Evolutionary conservation across 2,329 filamentous ascomycete species (phyloP), one percentile per base, ranked within the genome.

Genomic region (Pseudogymnoascus sp.): DNA sequence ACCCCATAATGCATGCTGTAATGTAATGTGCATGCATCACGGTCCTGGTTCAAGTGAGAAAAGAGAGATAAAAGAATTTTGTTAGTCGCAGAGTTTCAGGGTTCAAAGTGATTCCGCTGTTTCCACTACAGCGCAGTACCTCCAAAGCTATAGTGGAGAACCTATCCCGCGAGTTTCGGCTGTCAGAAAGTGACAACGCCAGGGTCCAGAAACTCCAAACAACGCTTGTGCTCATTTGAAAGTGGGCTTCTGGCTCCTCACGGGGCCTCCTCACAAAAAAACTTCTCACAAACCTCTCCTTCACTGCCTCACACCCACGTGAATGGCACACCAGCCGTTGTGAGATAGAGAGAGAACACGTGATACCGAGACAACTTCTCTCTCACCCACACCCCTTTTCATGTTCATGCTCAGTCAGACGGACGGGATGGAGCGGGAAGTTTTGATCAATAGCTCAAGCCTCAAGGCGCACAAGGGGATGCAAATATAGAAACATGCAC

Each of bases 401-500:
- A 49, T 21, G 7, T 31, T 23, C 21, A 3, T 23, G 21, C 21
- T 23, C 21, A 23, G 21, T 23, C 21, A 23, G 21, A 23, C 21
- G 14, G 4, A 53, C 14, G 23, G 46, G 25, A 31, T 31, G 23
- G n/a, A 31, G 25, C 25, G 46, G 46, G 25, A 53, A 53, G 23
- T 31, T 31, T 28, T 31, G 46, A 9, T 53, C 25, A 11, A 53
- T 53, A 31, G 25, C 25, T 31, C n/a, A 12, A 25, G 46, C 46
- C 46, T 31, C n/a, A 31, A 5, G 46, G n/a, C 25, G 46, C 25
- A 53, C 46, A 53, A 31, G 25, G 14, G 4, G 25, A 53, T 18
- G 46, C 46, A 53, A 53, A 53, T 53, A 31, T 53, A 53, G 46
- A 53, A 16, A 31, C 23, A 53, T 18, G 25, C 25, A 53, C 46